phyloP scores from a whole-genome alignment of 169 alveolate species.

The Perkinsus marinus region DNA sequence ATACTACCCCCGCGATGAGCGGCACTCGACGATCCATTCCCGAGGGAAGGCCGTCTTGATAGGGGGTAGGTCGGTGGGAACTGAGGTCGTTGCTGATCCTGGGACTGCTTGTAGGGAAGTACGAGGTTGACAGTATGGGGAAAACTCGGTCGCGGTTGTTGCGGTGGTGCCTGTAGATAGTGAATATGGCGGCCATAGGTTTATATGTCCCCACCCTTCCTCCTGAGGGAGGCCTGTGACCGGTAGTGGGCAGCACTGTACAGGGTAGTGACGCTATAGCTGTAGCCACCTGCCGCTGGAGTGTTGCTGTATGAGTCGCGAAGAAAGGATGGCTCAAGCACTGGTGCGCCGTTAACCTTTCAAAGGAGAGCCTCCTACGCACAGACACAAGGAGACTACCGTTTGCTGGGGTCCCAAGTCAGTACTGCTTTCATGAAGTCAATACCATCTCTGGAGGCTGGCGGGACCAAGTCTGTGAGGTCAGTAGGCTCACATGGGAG shows the following conservation, averaged over 20 bases:
- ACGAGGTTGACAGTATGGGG: no score
- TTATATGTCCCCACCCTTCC: no score
- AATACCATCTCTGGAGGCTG: constrained; percentile 62
- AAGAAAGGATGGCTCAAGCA: constrained; percentile 61
- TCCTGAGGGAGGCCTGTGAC: background rate
- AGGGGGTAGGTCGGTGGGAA: no score
- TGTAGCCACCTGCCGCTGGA: background rate
- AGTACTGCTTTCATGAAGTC: constrained; percentile 51
- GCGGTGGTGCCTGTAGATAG: no score
- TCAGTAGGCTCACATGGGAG: constrained; percentile 48
- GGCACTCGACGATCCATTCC: no score
- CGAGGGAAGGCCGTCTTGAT: no score
- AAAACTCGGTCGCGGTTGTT: no score
- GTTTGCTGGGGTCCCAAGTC: constrained; percentile 56
- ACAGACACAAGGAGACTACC: background rate
- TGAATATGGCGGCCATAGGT: no score
- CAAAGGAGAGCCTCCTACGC: background rate
- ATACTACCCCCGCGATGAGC: no score
- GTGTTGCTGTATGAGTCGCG: constrained; percentile 1
- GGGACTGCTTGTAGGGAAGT: no score
- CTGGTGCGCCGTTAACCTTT: constrained; percentile 53
- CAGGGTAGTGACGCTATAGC: background rate
- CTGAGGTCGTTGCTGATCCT: no score
- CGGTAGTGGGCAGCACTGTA: background rate
- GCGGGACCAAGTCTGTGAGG: constrained; percentile 39